Base-by-base conservation (phyloP, 345 rosid species). In the Isatis tinctoria region DNA sequence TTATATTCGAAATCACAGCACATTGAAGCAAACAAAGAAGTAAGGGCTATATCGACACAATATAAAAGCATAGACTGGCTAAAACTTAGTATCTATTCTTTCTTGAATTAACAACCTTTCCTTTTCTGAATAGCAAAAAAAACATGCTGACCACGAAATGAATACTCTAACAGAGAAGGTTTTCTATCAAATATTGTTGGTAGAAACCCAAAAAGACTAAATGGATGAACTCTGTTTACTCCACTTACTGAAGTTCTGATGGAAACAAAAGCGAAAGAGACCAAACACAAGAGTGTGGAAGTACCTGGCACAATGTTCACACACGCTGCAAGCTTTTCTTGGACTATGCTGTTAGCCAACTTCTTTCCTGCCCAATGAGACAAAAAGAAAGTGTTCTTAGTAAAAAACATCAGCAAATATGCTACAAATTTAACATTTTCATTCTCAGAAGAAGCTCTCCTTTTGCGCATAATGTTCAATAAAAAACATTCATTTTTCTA, bases 251-350 rank as follows among this genome's bases (percentile, higher is more conserved):
- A 53, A 41, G 20, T 53, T 72, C 8, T 12, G 45, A 52, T 0
- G 22, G 20, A 64, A 65, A 65, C 39, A 57, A 41, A 54, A 54
- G 27, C 10, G 2, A 36, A 35, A 7, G 61, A 49, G 28, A 44
- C 10, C 11, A 66, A 41, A 71, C 47, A 40, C 68, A 36, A 70
- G 45, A 65, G 51, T 12, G 66, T 26, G 65, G 11, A 61, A 70
- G 33, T 82, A 75, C 98, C 97, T 63, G 98, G 97, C 3, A 94
- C 88, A 67, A 88, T 82, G 72, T 94, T 94, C 37, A 90, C 95
- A 79, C 98, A 94, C 2, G 96, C 98, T 32, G 97, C 98, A 57
- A 94, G 94, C 72, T 85, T 94, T 77, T 84, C 96, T 59, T 82
- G 85, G 73, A 91, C 83, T 28, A 94, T 79, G 83, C 98, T 90